Conservation (phyloP, 2,329 filamentous ascomycete species). For the Amphichorda felina region DNA sequence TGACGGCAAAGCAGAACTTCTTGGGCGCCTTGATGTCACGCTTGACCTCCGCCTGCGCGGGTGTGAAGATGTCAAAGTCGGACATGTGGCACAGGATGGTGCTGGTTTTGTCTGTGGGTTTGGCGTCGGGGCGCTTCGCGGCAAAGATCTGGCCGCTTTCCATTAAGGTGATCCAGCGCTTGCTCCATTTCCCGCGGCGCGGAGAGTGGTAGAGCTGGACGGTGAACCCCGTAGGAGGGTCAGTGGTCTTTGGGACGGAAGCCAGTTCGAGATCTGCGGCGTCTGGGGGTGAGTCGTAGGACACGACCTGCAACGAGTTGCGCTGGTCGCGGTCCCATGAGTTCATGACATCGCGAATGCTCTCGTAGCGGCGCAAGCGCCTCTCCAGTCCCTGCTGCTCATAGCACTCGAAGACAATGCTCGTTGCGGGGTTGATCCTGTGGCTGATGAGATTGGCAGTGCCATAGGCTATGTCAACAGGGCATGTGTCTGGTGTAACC, state of each 20-base stretch:
- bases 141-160: conserved; percentile 60
- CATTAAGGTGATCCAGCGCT: conserved; percentile 66
- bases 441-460: conserved; percentile 53
- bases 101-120: conserved; percentile 51
- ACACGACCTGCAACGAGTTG: conserved; percentile 59
- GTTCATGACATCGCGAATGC: conserved; percentile 77
- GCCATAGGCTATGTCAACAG: conserved; percentile 58
- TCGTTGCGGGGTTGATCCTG: conserved; percentile 49
- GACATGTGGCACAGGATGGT: conserved; percentile 70
- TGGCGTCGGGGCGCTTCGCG: conserved; percentile 57
- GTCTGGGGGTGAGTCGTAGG: conserved; percentile 41
- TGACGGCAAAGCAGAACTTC: conserved; percentile 75
- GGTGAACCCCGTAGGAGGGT: conserved; percentile 53
- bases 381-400: conserved; percentile 66
- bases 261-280: conserved; percentile 52
- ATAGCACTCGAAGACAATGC: conserved; percentile 70
- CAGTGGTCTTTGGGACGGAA: conserved; percentile 44
- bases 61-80: conserved; percentile 84
- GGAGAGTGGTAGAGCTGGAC: conserved; percentile 73
- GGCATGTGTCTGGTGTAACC: conserved; percentile 62
- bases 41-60: conserved; percentile 53
- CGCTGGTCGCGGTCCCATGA: conserved; percentile 80
- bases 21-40: conserved; percentile 75
- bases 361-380: conserved; percentile 74
- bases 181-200: conserved; percentile 76